A percentile compares a stretch with the other conserved stretches of the same genome.
Conservation (phyloP, 495 filamentous ascomycete species). For the Trichoderma gamsii region DNA sequence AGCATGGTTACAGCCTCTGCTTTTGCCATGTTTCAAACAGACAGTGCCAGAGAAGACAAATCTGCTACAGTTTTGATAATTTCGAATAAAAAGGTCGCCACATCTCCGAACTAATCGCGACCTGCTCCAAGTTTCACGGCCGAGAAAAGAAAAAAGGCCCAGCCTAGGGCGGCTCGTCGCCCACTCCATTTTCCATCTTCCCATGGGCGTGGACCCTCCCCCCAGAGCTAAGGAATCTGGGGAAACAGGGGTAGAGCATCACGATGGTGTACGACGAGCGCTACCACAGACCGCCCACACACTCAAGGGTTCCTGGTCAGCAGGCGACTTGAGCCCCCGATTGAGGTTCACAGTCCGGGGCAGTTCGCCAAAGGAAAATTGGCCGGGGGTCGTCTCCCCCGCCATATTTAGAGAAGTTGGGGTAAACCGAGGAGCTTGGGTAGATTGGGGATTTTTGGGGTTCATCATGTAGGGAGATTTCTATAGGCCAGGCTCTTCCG, state of each 20-base stretch:
- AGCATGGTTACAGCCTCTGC: not conserved
- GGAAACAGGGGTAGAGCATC: conserved; percentile 6
- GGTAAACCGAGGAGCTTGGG: not conserved
- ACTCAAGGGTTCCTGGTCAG: conserved; percentile 8
- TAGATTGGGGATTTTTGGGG: conserved; percentile 2
- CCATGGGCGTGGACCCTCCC: not conserved
- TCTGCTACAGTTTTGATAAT: too few relatives aligned
- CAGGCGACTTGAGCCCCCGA: conserved; percentile 1
- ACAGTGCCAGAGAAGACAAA: too few relatives aligned
- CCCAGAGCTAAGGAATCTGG: conserved; percentile 9
- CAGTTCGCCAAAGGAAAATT: not conserved
- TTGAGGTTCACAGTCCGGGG: conserved; percentile 8
- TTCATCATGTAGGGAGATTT: not conserved
- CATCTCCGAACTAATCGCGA: not conserved
- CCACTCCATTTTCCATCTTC: not conserved
- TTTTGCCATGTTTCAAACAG: not conserved
- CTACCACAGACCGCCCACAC: not conserved
- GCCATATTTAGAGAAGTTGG: not conserved
- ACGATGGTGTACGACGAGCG: conserved; percentile 7
- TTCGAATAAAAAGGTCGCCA: not conserved
- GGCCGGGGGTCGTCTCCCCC: not conserved
- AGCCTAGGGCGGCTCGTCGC: not conserved
- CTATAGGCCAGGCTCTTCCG: not conserved
- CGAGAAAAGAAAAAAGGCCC: not conserved
- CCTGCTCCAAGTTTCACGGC: not conserved